phyloP scores from a whole-genome alignment of 495 filamentous ascomycete species.

The Penicillium cosmopolitanum region DNA sequence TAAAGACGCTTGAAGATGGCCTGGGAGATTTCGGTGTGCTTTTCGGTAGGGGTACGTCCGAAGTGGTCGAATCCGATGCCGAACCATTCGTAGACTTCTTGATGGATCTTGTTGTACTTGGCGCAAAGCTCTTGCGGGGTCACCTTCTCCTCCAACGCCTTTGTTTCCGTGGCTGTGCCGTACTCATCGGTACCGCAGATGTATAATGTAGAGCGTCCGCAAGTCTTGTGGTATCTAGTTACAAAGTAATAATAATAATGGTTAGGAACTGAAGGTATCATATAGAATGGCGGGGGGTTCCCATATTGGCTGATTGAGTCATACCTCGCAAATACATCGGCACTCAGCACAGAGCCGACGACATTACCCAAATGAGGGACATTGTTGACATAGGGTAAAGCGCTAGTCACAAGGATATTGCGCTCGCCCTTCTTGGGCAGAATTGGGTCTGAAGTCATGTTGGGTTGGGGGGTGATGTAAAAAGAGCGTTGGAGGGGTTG shows the following conservation, averaged over 20 bases:
- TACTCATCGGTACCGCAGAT: constrained; percentile 71
- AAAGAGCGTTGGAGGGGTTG: constrained; percentile 33
- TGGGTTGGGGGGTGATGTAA: constrained; percentile 25
- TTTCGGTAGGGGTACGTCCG: constrained; percentile 76
- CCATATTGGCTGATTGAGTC: constrained; percentile 21
- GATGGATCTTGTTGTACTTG: constrained; percentile 84
- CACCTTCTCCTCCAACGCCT: constrained; percentile 68
- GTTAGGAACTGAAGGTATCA: neutral
- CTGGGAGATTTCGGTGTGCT: constrained; percentile 88
- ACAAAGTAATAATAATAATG: constrained; percentile 22
- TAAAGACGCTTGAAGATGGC: constrained; percentile 79
- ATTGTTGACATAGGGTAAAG: constrained; percentile 92
- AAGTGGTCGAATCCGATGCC: constrained; percentile 84
- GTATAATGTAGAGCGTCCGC: constrained; percentile 62
- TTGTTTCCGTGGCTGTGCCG: constrained; percentile 87
- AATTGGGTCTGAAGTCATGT: constrained; percentile 40
- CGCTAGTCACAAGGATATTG: constrained; percentile 55
- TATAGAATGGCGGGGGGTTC: constrained; percentile 9
- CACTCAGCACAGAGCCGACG: constrained; percentile 83
- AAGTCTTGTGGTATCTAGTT: constrained; percentile 70
- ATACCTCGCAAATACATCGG: constrained; percentile 75
- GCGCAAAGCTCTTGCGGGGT: constrained; percentile 75
- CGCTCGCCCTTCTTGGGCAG: constrained; percentile 48
- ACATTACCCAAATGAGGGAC: constrained; percentile 95
- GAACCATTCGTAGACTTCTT: constrained; percentile 88